Conservation (phyloP, 2,329 filamentous ascomycete genomes). For the Fusarium cicatricum region DNA sequence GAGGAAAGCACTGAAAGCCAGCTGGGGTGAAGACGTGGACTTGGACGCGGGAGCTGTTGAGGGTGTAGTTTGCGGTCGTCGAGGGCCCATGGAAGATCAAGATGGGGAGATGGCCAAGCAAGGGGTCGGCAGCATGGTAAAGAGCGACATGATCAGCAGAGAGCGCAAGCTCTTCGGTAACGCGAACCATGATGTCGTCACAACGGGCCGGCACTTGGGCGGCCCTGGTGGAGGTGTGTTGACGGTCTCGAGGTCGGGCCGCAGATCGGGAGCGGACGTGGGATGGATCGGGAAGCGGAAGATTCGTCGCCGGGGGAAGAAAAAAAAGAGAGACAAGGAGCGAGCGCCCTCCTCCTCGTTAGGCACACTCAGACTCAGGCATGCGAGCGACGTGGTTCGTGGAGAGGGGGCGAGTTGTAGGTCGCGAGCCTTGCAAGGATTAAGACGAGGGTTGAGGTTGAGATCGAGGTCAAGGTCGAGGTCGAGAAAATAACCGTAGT, state of each 20-base stretch:
- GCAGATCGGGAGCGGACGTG: slow-evolving; percentile 32
- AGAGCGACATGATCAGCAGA: slow-evolving; percentile 84
- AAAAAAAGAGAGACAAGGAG: slow-evolving; percentile 11
- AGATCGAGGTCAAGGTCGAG: neutral
- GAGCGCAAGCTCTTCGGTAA: slow-evolving; percentile 80
- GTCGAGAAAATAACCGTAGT: slow-evolving; percentile 5
- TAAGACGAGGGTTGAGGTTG: slow-evolving; percentile 14
- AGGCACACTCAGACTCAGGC: slow-evolving; percentile 31
- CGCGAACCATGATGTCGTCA: slow-evolving; percentile 76
- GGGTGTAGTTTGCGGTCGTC: slow-evolving; percentile 84
- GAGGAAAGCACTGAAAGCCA: slow-evolving; percentile 87
- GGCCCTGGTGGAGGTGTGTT: slow-evolving; percentile 26
- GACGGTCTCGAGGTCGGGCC: slow-evolving; percentile 40
- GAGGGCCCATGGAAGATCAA: slow-evolving; percentile 93
- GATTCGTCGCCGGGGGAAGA: neutral
- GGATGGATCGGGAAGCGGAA: neutral
- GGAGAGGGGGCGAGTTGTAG: neutral
- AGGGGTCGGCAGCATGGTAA: slow-evolving; percentile 87
- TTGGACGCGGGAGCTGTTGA: slow-evolving; percentile 93
- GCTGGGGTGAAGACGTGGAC: slow-evolving; percentile 90
- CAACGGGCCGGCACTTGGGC: slow-evolving; percentile 34
- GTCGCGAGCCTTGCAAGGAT: neutral
- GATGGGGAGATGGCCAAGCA: slow-evolving; percentile 81
- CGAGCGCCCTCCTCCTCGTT: slow-evolving; percentile 37
- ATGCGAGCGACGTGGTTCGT: slow-evolving; percentile 25